A percentile compares a stretch with the other conserved stretches of the same genome.
phyloP scores from a whole-genome alignment of 2,329 filamentous ascomycete genomes.

The Hymenoscyphus repandus region DNA sequence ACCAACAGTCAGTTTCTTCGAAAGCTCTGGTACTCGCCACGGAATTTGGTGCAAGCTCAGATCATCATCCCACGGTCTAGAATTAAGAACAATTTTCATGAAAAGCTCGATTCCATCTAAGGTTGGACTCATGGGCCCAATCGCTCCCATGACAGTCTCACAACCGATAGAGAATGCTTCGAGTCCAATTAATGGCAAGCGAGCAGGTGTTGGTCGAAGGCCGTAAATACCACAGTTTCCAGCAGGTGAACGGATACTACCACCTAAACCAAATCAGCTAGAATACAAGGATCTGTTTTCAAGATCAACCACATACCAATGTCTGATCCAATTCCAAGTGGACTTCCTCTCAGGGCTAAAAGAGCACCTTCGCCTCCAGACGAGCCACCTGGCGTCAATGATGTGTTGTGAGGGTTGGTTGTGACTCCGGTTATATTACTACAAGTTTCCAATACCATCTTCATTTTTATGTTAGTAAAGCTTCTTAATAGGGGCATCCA shows the following conservation, averaged over 20 bases:
- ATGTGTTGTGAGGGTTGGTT: constrained; percentile 45
- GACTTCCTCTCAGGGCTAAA: constrained; percentile 36
- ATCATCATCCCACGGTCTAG: constrained; percentile 31
- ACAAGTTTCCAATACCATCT: constrained; percentile 38
- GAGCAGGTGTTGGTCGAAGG: constrained; percentile 13
- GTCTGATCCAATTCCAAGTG: constrained; percentile 38
- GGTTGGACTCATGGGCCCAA: constrained; percentile 31
- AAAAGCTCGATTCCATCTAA: constrained; percentile 30
- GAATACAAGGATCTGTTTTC: no score
- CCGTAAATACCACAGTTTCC: constrained; percentile 31
- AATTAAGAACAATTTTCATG: constrained; percentile 28
- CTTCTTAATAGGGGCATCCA: no score
- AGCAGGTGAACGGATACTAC: constrained; percentile 37
- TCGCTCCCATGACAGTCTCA: background rate
- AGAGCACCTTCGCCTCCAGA: constrained; percentile 57
- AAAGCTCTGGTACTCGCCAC: constrained; percentile 26
- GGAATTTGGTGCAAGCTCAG: constrained; percentile 33
- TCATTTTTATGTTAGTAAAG: background rate
- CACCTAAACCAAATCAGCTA: constrained; percentile 16
- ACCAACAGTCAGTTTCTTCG: constrained; percentile 30
- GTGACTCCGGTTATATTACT: constrained; percentile 53
- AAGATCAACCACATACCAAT: constrained; percentile 25
- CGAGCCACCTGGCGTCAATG: constrained; percentile 55
- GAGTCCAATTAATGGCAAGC: constrained; percentile 31
- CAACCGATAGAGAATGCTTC: constrained; percentile 1